Conservation (phyloP, 2,329 filamentous ascomycete genomes). For the Ascochyta viciae-villosae region DNA sequence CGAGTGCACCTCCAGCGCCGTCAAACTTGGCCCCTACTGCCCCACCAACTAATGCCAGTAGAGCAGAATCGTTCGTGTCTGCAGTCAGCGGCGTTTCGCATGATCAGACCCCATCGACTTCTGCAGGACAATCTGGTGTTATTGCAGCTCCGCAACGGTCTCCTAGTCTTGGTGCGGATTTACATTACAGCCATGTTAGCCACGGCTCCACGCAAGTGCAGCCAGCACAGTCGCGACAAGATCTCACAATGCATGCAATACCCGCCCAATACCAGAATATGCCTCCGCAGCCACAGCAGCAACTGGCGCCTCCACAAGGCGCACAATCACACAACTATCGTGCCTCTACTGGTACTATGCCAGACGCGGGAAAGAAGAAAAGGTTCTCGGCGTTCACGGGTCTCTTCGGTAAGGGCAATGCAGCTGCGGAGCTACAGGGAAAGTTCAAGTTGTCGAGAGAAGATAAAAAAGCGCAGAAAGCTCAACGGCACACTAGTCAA, state of each 20-base stretch:
- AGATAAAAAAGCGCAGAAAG: constrained; percentile 45
- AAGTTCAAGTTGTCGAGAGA: constrained; percentile 49
- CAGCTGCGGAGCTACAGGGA: constrained; percentile 32
- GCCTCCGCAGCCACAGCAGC: constrained; percentile 15
- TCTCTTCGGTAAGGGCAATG: constrained; percentile 52
- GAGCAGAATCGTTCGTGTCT: constrained; percentile 21
- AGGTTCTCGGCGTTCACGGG: constrained; percentile 55
- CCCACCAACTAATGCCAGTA: neutral
- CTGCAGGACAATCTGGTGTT: constrained; percentile 23
- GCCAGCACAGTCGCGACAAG: constrained; percentile 37
- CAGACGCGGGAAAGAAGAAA: constrained; percentile 50
- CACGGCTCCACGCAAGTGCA: constrained; percentile 40
- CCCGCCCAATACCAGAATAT: constrained; percentile 32
- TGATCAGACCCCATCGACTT: constrained; percentile 25
- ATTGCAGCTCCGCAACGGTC: constrained; percentile 28
- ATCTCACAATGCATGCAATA: constrained; percentile 33
- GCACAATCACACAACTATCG: constrained; percentile 23
- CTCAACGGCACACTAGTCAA: constrained; percentile 33
- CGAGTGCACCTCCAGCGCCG: constrained; percentile 2
- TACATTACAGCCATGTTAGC: constrained; percentile 39
- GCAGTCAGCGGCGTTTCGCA: constrained; percentile 30
- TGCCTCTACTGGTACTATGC: constrained; percentile 21
- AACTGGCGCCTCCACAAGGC: constrained; percentile 14
- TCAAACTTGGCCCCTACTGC: neutral
- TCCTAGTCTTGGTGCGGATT: constrained; percentile 37